A percentile compares a stretch with the other conserved stretches of the same genome.
phyloP scores from a whole-genome alignment of 495 filamentous ascomycete species.

The Tuber indicum region DNA sequence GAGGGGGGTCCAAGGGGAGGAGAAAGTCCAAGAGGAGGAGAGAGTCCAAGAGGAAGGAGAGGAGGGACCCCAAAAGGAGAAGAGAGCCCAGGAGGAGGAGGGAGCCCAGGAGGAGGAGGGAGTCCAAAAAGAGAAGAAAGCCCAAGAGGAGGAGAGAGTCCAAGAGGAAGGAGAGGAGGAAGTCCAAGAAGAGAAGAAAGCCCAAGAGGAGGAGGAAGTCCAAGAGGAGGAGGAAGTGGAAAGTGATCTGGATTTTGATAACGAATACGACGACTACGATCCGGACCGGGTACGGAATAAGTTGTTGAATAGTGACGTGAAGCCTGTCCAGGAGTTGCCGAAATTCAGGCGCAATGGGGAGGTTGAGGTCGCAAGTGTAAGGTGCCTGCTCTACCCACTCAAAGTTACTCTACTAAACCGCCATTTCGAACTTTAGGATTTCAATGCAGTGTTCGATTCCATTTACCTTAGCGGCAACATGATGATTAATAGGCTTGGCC shows the following conservation, averaged over 20 bases:
- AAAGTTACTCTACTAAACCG: conserved; percentile 27
- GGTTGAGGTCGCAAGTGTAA: conserved; percentile 48
- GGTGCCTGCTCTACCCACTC: background rate
- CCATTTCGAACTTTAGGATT: conserved; percentile 54
- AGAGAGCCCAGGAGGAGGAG: conserved; percentile 46
- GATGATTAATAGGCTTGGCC: conserved; percentile 87
- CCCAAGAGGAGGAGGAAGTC: conserved; percentile 50
- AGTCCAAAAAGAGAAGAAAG: conserved; percentile 44
- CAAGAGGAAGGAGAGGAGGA: conserved; percentile 53
- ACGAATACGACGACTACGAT: conserved; percentile 51
- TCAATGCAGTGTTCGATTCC: conserved; percentile 61
- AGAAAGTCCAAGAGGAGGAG: conserved; percentile 43
- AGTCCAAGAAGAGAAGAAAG: conserved; percentile 13
- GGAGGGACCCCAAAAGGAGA: conserved; percentile 44
- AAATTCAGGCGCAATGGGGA: conserved; percentile 34
- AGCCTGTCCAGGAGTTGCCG: conserved; percentile 32
- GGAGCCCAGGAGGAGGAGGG: conserved; percentile 40
- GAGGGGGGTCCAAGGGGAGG: conserved; percentile 44
- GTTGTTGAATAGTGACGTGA: conserved; percentile 45
- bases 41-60: conserved; percentile 46
- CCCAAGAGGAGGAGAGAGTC: conserved; percentile 43
- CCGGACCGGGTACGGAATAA: conserved; percentile 57
- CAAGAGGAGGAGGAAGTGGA: conserved; percentile 48
- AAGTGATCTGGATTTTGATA: conserved; percentile 42
- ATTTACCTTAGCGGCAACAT: conserved; percentile 90